A percentile compares a stretch with the other conserved stretches of the same genome.
These are phyloP conservation scores for Colletotrichum somersetense DNA, from an alignment of 2,329 filamentous ascomycete species.

Conservation along the genomic window DNA sequence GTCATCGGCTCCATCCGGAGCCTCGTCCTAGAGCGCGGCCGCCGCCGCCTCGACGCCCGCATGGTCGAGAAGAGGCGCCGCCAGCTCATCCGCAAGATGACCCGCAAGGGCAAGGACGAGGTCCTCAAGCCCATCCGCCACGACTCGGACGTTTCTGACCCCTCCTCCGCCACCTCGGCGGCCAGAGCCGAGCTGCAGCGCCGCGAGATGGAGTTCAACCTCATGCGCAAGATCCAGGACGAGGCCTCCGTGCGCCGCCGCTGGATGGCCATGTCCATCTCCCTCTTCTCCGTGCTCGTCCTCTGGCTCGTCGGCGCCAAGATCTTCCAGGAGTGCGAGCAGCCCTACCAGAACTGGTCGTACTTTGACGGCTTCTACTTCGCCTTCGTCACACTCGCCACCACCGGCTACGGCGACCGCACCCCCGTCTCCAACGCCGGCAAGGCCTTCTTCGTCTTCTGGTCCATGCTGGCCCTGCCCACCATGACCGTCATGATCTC, in stretches of 20 bases:
- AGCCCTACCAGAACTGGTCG: constrained; percentile 69
- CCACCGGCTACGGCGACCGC: constrained; percentile 88
- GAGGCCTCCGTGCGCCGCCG: constrained; percentile 74
- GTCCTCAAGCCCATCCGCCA: constrained; percentile 63
- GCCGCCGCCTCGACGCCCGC: constrained; percentile 65
- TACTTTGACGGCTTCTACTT: constrained; percentile 92
- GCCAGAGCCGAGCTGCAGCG: constrained; percentile 64
- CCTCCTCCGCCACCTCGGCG: no score
- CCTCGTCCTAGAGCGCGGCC: constrained; percentile 70
- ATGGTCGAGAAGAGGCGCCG: constrained; percentile 72
- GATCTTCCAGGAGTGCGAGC: constrained; percentile 73
- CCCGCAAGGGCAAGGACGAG: constrained; percentile 58
- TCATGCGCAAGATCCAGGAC: constrained; percentile 85
- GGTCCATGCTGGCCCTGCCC: constrained; percentile 87
- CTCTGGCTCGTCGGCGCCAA: constrained; percentile 86
- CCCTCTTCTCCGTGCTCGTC: constrained; percentile 74
- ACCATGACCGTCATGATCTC: constrained; percentile 90
- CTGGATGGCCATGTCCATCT: constrained; percentile 80
- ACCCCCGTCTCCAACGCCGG: constrained; percentile 82
- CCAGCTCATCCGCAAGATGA: constrained; percentile 59
- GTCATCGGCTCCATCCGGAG: constrained; percentile 84
- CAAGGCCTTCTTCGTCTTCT: constrained; percentile 92
- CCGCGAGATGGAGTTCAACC: constrained; percentile 77
- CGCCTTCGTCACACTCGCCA: constrained; percentile 81
- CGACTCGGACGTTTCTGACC: constrained; percentile 14